phyloP scores from a whole-genome alignment of 106 monocot genomes.

The Phalaenopsis equestris region DNA sequence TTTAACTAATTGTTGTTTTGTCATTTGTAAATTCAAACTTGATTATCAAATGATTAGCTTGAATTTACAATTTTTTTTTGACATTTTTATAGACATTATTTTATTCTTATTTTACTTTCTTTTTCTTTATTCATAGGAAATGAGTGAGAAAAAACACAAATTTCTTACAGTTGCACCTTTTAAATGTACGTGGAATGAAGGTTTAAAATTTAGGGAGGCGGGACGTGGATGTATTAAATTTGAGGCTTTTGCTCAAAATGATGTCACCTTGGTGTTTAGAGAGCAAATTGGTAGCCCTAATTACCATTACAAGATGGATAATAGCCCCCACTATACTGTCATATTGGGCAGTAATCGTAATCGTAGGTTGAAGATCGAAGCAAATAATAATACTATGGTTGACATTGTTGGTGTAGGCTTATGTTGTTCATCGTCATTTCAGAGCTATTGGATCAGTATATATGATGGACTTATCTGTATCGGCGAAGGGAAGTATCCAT shows the following conservation, averaged over 20 bases:
- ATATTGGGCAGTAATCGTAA: slow-evolving; percentile 91
- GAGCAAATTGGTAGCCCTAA: slow-evolving; percentile 84
- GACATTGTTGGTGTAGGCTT: slow-evolving; percentile 76
- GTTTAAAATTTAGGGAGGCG: slow-evolving; percentile 71
- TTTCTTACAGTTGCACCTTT: slow-evolving; percentile 84
- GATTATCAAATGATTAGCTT: not conserved
- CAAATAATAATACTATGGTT: slow-evolving; percentile 69
- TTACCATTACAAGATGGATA: slow-evolving; percentile 93
- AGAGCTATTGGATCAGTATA: slow-evolving; percentile 87
- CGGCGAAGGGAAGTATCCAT: slow-evolving; percentile 70
- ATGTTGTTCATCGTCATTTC: slow-evolving; percentile 74
- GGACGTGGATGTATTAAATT: slow-evolving; percentile 93
- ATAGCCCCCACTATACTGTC: slow-evolving; percentile 73
- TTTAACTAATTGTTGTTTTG: not conserved
- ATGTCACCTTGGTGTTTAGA: slow-evolving; percentile 89
- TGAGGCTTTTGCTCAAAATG: slow-evolving; percentile 92
- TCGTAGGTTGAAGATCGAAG: slow-evolving; percentile 87
- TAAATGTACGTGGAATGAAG: slow-evolving; percentile 87
- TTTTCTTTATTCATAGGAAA: slow-evolving; percentile 6
- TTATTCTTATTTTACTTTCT: not conserved
- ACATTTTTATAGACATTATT: not conserved
- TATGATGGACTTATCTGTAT: slow-evolving; percentile 88
- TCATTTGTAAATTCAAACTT: not conserved
- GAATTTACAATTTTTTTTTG: not conserved
- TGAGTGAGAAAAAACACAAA: slow-evolving; percentile 41